These are phyloP conservation scores for Ilex aquifolium DNA, from an alignment of 257 asterid genomes.

Conservation along the genomic window DNA sequence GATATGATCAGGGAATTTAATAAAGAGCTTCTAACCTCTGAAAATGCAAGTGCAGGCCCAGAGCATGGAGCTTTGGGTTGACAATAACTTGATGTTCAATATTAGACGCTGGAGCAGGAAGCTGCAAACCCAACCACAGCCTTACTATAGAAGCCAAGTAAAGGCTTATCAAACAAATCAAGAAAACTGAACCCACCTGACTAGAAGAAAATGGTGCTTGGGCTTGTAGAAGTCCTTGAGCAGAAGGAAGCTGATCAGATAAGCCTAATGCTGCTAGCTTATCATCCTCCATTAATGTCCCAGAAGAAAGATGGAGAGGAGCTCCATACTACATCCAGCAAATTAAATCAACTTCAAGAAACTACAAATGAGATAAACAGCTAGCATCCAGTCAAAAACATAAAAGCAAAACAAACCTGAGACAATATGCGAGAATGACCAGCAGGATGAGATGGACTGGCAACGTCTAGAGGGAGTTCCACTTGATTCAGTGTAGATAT, in stretches of 20 bases:
- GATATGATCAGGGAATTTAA: conserved; percentile 1
- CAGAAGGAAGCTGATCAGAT: conserved; percentile 82
- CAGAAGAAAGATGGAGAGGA: conserved; percentile 64
- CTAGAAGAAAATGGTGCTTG: conserved; percentile 62
- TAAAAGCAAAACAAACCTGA: conserved; percentile 44
- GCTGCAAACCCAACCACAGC: conserved; percentile 36
- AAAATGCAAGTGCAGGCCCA: conserved; percentile 69
- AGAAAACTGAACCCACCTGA: conserved; percentile 40
- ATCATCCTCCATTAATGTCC: conserved; percentile 67
- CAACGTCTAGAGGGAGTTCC: conserved; percentile 63
- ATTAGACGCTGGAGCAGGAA: conserved; percentile 64
- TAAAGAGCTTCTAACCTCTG: conserved; percentile 59
- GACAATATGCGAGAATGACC: conserved; percentile 63
- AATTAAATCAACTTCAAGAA: conserved; percentile 14
- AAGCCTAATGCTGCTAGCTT: conserved; percentile 65
- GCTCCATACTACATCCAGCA: conserved; percentile 52
- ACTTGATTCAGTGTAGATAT: conserved; percentile 60
- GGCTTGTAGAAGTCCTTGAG: conserved; percentile 61
- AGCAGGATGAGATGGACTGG: conserved; percentile 51
- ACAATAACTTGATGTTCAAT: conserved; percentile 88
- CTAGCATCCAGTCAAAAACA: not conserved
- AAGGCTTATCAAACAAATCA: no score
- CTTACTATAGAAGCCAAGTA: conserved; percentile 1
- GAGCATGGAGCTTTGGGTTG: conserved; percentile 65
- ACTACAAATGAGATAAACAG: not conserved